Evolutionary conservation across 495 filamentous ascomycete species (phyloP).

Genomic region (Aspergillus taichungensis): DNA sequence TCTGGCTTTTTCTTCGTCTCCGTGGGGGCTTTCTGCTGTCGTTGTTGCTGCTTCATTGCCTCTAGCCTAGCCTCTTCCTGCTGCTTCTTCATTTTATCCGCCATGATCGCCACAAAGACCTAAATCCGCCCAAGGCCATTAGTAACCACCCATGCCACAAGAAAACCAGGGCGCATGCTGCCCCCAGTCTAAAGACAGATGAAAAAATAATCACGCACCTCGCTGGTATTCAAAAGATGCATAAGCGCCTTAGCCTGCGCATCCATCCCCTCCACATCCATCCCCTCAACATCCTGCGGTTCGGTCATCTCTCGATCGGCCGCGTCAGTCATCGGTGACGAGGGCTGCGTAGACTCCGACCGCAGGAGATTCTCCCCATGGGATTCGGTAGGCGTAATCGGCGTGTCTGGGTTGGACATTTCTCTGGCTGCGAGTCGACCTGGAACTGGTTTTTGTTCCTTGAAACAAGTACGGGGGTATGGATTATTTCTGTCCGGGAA

Average conservation of each 20-base stretch:
- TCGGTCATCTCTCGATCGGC: conserved; percentile 9
- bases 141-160: background rate
- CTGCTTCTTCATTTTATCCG: conserved; percentile 54
- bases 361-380: conserved; percentile 18
- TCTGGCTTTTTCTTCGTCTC: conserved; percentile 12
- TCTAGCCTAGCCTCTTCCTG: conserved; percentile 46
- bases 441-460: no score
- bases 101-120: conserved; percentile 48
- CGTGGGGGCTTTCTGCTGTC: conserved; percentile 10
- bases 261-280: conserved; percentile 31
- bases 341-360: conserved; percentile 35
- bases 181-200: background rate
- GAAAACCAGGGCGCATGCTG: background rate
- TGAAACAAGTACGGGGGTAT: no score
- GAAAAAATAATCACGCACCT: conserved; percentile 27
- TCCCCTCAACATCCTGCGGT: conserved; percentile 7
- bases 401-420: conserved; percentile 31
- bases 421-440: background rate
- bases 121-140: conserved; percentile 5
- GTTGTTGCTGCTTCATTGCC: conserved; percentile 36
- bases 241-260: conserved; percentile 33
- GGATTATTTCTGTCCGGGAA: no score
- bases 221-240: conserved; percentile 41
- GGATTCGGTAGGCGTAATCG: conserved; percentile 25
- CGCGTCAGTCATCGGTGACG: conserved; percentile 28